Base-by-base conservation (phyloP, 495 filamentous ascomycete species). In the Penicillium fimorum region DNA sequence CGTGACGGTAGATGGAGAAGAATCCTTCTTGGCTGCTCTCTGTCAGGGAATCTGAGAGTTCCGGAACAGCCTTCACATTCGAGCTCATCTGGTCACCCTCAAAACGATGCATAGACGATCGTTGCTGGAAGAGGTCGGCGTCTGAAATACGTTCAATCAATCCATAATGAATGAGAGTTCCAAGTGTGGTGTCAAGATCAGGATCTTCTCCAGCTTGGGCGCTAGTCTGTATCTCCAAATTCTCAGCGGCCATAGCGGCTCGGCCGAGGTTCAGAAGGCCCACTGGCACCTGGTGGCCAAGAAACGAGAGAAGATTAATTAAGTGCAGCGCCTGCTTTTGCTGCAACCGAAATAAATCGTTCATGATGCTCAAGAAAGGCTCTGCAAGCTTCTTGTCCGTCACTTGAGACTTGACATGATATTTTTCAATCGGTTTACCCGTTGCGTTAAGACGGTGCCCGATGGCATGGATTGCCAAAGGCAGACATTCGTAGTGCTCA, bases 381-480 rank as follows among this genome's bases (percentile, higher is more conserved):
- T 82, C 81, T 4, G 85, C 84, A 5, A 88, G 81, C 57, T 86
- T 86, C 15, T 88, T 84, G 46, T 85, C 81, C 5, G 78, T 85
- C 47, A 84, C 75, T 52, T 87, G 89, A n/a, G 82, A 84, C 60
- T 80, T 79, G 30, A 92, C 72, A 29, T 72, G 76, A 59, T 90
- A 92, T 56, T 77, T 83, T 5, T 84, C 80, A 7, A 94, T 77
- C 1, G 88, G 86, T 57, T 90, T 87, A 20, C 81, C 74, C 0
- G 85, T 91, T 2, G 84, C 82, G 44, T 84, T 89, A 7, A 94
- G 78, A 24, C 88, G 84, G 54, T 87, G 86, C 9, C 88, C 87
- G 5, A 89, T 87, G 4, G 88, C 86, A 61, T 91, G 87, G 38
- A 94, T 92, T 47, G 89, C 89, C 17, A 92, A 70, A 13, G 90